Evolutionary conservation across 1,139 yeast species (phyloP).

Genomic region (Scheffersomyces cryptocercus): DNA sequence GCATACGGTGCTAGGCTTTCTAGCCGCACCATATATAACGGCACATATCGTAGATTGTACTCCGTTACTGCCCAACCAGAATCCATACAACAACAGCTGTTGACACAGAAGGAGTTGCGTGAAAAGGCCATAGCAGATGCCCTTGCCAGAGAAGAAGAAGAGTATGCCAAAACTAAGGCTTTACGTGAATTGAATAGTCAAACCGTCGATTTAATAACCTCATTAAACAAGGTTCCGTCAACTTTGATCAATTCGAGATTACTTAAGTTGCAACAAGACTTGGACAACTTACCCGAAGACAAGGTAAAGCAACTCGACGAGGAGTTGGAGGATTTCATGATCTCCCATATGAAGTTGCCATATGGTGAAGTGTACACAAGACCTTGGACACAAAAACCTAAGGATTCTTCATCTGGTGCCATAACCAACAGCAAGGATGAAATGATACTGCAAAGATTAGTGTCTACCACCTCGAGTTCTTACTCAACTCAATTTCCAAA

Average conservation of each 20-base stretch:
- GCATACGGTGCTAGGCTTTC: no score
- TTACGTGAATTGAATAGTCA: conserved; percentile 36
- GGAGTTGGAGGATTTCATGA: conserved; percentile 43
- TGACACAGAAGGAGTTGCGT: conserved; percentile 33
- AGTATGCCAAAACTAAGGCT: conserved; percentile 35
- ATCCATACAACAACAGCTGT: conserved; percentile 7
- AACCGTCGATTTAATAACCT: conserved; percentile 28
- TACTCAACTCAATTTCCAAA: conserved; percentile 37
- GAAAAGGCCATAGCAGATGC: conserved; percentile 48
- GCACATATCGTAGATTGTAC: no score
- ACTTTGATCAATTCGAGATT: conserved; percentile 32
- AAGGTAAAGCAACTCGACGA: conserved; percentile 45
- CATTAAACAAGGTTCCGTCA: conserved; percentile 40
- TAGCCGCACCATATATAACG: no score
- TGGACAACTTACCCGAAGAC: conserved; percentile 27
- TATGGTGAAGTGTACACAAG: conserved; percentile 27
- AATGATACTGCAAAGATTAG: conserved; percentile 17
- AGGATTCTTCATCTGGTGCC: conserved; percentile 1
- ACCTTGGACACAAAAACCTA: conserved; percentile 33
- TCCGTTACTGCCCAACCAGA: no score
- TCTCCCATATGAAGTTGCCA: conserved; percentile 37
- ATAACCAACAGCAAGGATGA: conserved; percentile 6
- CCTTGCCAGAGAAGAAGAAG: conserved; percentile 46
- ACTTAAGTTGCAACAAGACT: conserved; percentile 30
- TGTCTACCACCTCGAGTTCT: conserved; percentile 34